Evolutionary conservation across 345 rosid genomes (phyloP).

Genomic region (Populus alba): DNA sequence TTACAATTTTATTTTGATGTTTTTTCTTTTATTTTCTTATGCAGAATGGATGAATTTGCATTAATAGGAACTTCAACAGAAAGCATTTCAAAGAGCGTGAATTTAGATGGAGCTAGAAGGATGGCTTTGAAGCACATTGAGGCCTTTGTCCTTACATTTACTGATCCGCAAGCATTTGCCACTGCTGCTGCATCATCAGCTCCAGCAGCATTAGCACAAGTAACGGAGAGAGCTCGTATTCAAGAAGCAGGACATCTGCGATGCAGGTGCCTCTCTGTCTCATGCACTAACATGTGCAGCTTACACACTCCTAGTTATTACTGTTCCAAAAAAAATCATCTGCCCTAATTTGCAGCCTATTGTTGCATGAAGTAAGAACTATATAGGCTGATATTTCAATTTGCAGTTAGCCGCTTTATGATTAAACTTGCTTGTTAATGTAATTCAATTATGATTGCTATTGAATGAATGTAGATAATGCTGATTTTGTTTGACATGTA

Average conservation of each 20-base stretch:
- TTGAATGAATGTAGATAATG: background rate
- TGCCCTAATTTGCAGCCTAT: background rate
- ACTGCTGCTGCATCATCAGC: conserved; percentile 17
- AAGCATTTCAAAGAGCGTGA: conserved; percentile 19
- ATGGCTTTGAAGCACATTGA: conserved; percentile 33
- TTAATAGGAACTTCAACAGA: conserved; percentile 13
- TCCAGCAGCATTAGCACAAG: conserved; percentile 30
- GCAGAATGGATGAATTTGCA: conserved; percentile 38
- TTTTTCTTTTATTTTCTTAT: background rate
- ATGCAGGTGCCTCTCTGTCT: conserved; percentile 31
- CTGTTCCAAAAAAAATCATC: background rate
- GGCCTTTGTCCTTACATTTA: conserved; percentile 33
- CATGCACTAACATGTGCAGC: background rate
- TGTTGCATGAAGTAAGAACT: background rate
- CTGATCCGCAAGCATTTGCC: conserved; percentile 20
- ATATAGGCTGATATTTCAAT: background rate
- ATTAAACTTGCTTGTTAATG: background rate
- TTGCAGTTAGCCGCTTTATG: background rate
- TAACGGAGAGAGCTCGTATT: conserved; percentile 28
- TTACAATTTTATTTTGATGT: background rate
- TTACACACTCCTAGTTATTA: background rate
- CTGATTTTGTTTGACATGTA: conserved; percentile 1
- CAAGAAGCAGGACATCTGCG: conserved; percentile 40
- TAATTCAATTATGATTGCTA: background rate
- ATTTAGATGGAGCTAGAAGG: conserved; percentile 21